Evolutionary conservation across 2,329 filamentous ascomycete genomes (phyloP).

Genomic region (Ophiosphaerella herpotricha): DNA sequence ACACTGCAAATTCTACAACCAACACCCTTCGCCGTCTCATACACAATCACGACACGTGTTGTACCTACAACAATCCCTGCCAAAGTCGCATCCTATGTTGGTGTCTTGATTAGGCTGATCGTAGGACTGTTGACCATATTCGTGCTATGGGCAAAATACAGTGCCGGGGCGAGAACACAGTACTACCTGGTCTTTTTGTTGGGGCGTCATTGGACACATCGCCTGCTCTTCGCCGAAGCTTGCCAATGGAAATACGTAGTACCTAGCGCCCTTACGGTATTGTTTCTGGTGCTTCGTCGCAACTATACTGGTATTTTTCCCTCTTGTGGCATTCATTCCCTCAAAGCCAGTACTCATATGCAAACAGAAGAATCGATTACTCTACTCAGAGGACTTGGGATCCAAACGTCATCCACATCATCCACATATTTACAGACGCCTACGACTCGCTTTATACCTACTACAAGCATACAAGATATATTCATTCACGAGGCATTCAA

Average conservation of each 20-base stretch:
- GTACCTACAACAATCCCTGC: slow-evolving; percentile 53
- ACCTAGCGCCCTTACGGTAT: slow-evolving; percentile 43
- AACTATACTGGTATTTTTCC: slow-evolving; percentile 56
- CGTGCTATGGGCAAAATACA: slow-evolving; percentile 37
- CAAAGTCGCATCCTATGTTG: slow-evolving; percentile 49
- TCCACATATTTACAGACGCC: slow-evolving; percentile 67
- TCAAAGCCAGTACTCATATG: slow-evolving; percentile 7
- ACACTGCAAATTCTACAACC: slow-evolving; percentile 41
- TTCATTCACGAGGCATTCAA: slow-evolving; percentile 94
- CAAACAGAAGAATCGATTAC: slow-evolving; percentile 77
- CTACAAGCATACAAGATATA: slow-evolving; percentile 88
- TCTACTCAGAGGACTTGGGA: slow-evolving; percentile 83
- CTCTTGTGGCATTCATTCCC: not conserved
- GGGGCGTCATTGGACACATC: slow-evolving; percentile 6
- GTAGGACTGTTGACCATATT: slow-evolving; percentile 50
- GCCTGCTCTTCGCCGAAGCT: slow-evolving; percentile 44
- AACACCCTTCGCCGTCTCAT: slow-evolving; percentile 85
- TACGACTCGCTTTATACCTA: slow-evolving; percentile 81
- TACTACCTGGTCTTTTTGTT: slow-evolving; percentile 8
- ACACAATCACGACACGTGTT: slow-evolving; percentile 84
- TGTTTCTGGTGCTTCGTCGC: slow-evolving; percentile 53
- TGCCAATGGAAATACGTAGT: slow-evolving; percentile 51
- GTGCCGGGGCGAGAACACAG: slow-evolving; percentile 1
- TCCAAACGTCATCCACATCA: slow-evolving; percentile 80
- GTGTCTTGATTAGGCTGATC: slow-evolving; percentile 52